Base-by-base conservation (phyloP, 2,329 filamentous ascomycete species). In the Cladosporium sp. region DNA sequence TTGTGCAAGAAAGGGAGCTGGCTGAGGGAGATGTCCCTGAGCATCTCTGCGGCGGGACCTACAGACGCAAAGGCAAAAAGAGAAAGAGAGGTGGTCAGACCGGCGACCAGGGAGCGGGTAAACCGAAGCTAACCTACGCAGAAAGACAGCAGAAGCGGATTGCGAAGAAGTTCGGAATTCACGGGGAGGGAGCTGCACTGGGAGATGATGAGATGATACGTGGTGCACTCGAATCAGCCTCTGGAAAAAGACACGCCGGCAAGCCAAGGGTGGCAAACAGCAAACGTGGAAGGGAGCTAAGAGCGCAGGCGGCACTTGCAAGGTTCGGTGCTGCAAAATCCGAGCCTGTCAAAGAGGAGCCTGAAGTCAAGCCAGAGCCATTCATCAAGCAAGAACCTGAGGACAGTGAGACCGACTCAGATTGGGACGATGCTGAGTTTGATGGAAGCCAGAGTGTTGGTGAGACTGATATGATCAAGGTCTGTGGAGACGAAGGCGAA, bases 21-120 rank as follows among this genome's bases (percentile, higher is more conserved):
- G 86, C 75, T 30, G 69, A 72, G 26, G 72, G 68, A n/a, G 69
- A 74, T 65, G 73, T 77, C 30, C 75, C 75, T 5, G 74, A 92
- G 73, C 88, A 92, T 75, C 80, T 95, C 1, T 96, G 92, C 72
- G 92, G 92, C 68, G 92, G 92, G 2, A 93, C 91, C 3, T 96
- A 90, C 75, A 82, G 86, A 58, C 87, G 88, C 1, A 78, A 81
- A 49, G 73, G 75, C 2, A 78, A 83, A 47, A 82, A 84, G 68
- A 82, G 86, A 65, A 81, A 84, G 72, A 80, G 82, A 66, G 79
- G 78, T 26, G 89, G 87, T 74, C 81, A 85, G 64, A 85, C 84
- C 72, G 77, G 71, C 4, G 71, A 68, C 2, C 76, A 74, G 36
- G 66, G 60, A 70, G 63, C 41, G 34, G 78, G 84, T 59, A 80